Evolutionary conservation across 371 early-diverging fungal genomes (phyloP).

Genomic region (Circinella minor): DNA sequence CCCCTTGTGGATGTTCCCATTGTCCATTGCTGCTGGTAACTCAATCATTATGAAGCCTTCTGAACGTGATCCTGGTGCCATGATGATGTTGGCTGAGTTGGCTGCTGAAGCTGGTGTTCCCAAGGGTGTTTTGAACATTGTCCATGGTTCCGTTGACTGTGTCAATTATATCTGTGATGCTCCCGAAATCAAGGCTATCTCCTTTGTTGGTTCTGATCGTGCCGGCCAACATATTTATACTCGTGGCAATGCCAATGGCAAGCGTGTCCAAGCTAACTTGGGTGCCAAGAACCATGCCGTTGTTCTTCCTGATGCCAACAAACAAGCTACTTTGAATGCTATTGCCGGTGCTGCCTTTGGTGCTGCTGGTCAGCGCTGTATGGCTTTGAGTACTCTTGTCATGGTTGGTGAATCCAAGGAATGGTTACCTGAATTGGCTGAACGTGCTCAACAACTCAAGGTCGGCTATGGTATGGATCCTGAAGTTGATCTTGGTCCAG

Average conservation of each 20-base stretch:
- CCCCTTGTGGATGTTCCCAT: conserved; percentile 96
- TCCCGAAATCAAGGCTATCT: conserved; percentile 88
- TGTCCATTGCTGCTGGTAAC: conserved; percentile 91
- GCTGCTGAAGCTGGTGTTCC: conserved; percentile 95
- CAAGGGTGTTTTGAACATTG: conserved; percentile 92
- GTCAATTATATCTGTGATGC: conserved; percentile 94
- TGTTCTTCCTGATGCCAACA: conserved; percentile 90
- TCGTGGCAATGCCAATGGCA: conserved; percentile 89
- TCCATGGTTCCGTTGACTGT: conserved; percentile 89
- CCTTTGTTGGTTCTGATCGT: conserved; percentile 93
- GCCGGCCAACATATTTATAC: conserved; percentile 88
- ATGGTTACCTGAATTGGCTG: conserved; percentile 91
- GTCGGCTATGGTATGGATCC: conserved; percentile 89
- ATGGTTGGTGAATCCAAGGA: conserved; percentile 90
- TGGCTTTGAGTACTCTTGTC: conserved; percentile 91
- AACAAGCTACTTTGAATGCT: conserved; percentile 89
- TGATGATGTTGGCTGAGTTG: conserved; percentile 90
- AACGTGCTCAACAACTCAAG: conserved; percentile 85
- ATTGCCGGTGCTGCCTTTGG: conserved; percentile 97
- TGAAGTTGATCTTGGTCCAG: conserved; percentile 90
- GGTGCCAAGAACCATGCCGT: conserved; percentile 99
- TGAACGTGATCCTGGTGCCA: conserved; percentile 96
- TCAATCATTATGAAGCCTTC: conserved; percentile 92
- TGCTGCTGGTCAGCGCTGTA: conserved; percentile 96
- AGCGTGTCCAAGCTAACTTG: conserved; percentile 96